These are phyloP conservation scores for Diaporthe eres DNA, from an alignment of 2,329 filamentous ascomycete species.

Conservation along the genomic window DNA sequence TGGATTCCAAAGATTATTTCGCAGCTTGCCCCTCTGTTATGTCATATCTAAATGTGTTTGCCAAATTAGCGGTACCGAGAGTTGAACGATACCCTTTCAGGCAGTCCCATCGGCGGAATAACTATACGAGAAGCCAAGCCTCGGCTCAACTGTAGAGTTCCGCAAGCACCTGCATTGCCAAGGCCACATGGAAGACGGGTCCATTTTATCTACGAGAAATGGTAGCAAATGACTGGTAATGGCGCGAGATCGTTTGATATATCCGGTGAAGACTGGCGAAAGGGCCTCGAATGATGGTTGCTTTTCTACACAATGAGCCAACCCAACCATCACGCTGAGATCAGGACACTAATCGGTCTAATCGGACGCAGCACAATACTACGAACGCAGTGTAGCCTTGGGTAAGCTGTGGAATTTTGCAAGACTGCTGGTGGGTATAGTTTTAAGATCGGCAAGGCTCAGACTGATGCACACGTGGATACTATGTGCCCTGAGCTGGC, in stretches of 20 bases:
- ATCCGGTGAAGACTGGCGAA: not conserved
- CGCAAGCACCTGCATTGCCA: not conserved
- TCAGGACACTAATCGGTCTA: not conserved
- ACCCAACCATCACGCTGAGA: not conserved
- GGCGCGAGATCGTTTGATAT: not conserved
- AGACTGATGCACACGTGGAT: not conserved
- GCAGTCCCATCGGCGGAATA: not conserved
- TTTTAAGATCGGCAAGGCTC: not conserved
- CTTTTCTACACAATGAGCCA: not conserved
- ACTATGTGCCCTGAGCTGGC: too few relatives aligned
- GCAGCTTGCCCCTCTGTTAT: not conserved
- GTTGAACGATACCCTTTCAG: not conserved
- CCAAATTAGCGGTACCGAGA: not conserved
- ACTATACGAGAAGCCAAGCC: conserved; percentile 11
- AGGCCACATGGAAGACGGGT: not conserved
- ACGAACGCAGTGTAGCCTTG: not conserved
- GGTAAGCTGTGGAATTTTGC: not conserved
- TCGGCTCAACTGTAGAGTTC: not conserved
- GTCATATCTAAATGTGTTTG: not conserved
- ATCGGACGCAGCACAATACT: not conserved
- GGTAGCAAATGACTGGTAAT: not conserved
- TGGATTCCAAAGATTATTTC: too few relatives aligned
- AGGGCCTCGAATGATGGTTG: not conserved
- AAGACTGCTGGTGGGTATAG: not conserved
- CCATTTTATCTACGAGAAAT: not conserved